Evolutionary conservation across 768 basidiomycete species (phyloP).

Genomic region (Kwoniella dejecticola): DNA sequence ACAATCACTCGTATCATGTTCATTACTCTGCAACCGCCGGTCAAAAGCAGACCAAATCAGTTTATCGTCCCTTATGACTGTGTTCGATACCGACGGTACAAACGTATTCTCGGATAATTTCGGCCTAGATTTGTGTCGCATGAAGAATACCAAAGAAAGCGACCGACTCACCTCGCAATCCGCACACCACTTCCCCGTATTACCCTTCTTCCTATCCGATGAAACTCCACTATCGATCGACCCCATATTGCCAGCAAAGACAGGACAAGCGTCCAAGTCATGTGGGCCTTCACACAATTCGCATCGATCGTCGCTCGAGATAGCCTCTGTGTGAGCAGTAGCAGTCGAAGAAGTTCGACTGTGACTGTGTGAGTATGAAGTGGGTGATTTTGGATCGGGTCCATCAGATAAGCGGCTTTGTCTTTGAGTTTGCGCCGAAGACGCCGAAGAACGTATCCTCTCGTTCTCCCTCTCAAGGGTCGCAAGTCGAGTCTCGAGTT

Average conservation of each 20-base stretch:
- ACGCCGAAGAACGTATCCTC: slow-evolving; percentile 7
- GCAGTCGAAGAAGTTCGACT: slow-evolving; percentile 22
- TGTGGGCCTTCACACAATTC: slow-evolving; percentile 52
- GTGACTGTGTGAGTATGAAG: too few species aligned
- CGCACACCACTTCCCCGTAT: slow-evolving; percentile 42
- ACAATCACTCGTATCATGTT: slow-evolving; percentile 50
- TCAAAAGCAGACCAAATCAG: too few species aligned
- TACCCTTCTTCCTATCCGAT: slow-evolving; percentile 7
- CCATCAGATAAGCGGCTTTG: background rate
- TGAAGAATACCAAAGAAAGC: too few species aligned
- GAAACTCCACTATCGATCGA: slow-evolving; percentile 13
- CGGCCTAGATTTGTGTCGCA: too few species aligned
- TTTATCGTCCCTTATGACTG: too few species aligned
- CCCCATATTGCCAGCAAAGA: slow-evolving; percentile 38
- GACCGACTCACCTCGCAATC: slow-evolving; percentile 56
- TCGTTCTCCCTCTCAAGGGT: slow-evolving; percentile 42
- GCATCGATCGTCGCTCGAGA: slow-evolving; percentile 27
- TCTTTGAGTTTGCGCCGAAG: background rate
- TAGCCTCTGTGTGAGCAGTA: slow-evolving; percentile 6
- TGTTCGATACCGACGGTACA: too few species aligned
- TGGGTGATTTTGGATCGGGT: background rate
- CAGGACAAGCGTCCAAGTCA: slow-evolving; percentile 51
- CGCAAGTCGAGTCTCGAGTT: slow-evolving; percentile 44
- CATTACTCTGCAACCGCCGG: slow-evolving; percentile 33
- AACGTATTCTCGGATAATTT: background rate